Base-by-base conservation (phyloP, 2,329 filamentous ascomycete genomes). In the Canariomyces notabilis region DNA sequence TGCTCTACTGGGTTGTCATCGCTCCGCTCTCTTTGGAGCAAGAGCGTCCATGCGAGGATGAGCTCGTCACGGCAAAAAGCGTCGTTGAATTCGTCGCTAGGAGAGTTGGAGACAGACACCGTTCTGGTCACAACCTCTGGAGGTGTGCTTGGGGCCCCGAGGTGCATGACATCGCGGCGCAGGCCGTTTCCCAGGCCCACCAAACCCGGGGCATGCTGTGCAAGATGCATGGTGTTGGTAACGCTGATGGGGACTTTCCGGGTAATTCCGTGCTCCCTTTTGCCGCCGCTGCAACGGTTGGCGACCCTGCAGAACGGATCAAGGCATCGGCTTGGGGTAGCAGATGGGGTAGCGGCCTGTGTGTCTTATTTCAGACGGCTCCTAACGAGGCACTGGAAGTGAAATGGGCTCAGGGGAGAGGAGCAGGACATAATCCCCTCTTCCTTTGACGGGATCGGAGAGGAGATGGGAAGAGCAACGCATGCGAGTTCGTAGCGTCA, bases 11-110 rank as follows among this genome's bases (percentile, higher is more conserved):
- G 31, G 14, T 36, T 18, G 18, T 50, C 48, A 6, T 50, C 40
- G 2, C 44, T 40, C 3, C 44, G 18, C 22, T 50, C 35, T 21
- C 48, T 36, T 8, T 50, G 48, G 7, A 47, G 39, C n/a, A 50
- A 32, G n/a, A 38, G 22, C 3, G 41, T 36, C 44, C 44, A 47
- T 20, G 48, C 39, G 21, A 50, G 39, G 8, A 46, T 34, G 18
- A 40, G 26, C 7, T 35, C 36, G 39, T 47, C 40, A 6, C 6
- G 26, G 8, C 26, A 12, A 29, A 29, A 29, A 12, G 9, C 14
- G 26, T 29, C 26, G 26, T 4, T 29, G 26, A 8, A 8, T 29
- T 29, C 16, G 15, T 21, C 16, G 16, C 37, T 36, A 33, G 14
- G 21, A 14, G 5, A 16, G 37, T 39, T 34, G n/a, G 44, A 39